Percentiles rank a stretch among this genome's conserved stretches.
phyloP scores from a whole-genome alignment of 768 basidiomycete genomes.

The Phanerochaete carnosa region DNA sequence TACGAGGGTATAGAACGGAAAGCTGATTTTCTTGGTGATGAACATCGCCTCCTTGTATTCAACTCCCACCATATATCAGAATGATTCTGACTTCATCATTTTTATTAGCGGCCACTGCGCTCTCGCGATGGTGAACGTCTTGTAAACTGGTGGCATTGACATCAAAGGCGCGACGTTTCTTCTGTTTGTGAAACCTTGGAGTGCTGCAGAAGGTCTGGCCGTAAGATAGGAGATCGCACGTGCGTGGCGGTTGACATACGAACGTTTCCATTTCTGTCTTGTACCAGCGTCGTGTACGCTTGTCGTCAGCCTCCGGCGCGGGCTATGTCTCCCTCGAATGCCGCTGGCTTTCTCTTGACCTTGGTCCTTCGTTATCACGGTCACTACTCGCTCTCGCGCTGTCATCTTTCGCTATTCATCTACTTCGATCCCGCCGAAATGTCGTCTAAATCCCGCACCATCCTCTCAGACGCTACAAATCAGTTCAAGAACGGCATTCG shows the following conservation, averaged over 20 bases:
- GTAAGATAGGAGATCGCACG: neutral
- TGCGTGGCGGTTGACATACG: neutral
- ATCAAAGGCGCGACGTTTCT: no score
- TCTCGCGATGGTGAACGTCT: no score
- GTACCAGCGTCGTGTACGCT: neutral
- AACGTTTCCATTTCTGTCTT: neutral
- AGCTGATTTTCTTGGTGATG: slow-evolving; percentile 36
- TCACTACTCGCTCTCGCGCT: neutral
- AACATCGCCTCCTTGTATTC: neutral
- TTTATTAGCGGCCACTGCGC: no score
- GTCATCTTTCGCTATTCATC: neutral
- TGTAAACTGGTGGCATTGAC: no score
- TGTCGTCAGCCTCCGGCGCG: neutral
- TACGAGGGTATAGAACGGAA: slow-evolving; percentile 54
- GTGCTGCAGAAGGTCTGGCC: no score
- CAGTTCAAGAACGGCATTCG: slow-evolving; percentile 12
- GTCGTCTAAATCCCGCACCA: slow-evolving; percentile 6
- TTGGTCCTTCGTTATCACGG: neutral
- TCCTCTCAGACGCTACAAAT: slow-evolving; percentile 15
- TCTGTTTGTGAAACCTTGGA: no score
- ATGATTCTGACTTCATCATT: neutral
- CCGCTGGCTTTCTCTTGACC: neutral
- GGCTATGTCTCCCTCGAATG: neutral
- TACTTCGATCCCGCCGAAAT: neutral
- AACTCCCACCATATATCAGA: neutral